A percentile compares a stretch with the other conserved stretches of the same genome.
Conservation (phyloP, 306 rosid species). For the cucumber (Cucumis sativus) region DNA sequence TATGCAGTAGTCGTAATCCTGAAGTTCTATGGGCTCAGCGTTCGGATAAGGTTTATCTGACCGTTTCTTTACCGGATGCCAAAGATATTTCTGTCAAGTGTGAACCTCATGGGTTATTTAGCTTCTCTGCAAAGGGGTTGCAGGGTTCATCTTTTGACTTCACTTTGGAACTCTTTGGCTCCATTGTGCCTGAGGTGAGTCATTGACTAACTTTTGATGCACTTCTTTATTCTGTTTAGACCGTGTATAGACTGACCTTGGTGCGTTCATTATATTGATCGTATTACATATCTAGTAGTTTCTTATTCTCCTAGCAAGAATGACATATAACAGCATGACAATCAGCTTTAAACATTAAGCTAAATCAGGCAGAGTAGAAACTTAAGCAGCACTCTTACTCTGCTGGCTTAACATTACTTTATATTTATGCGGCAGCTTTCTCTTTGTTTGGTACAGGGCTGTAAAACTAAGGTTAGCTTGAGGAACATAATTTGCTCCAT, state of each 20-base stretch:
- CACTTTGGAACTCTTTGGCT: slow-evolving; percentile 49
- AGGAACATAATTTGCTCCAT: slow-evolving; percentile 68
- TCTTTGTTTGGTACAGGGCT: slow-evolving; percentile 25
- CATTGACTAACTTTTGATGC: background rate
- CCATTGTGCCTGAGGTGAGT: slow-evolving; percentile 54
- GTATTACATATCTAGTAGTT: background rate
- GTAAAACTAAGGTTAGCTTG: slow-evolving; percentile 55
- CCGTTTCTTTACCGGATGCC: slow-evolving; percentile 78
- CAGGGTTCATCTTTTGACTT: slow-evolving; percentile 55
- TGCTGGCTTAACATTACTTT: background rate
- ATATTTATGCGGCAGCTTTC: slow-evolving; percentile 3
- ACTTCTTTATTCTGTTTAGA: background rate
- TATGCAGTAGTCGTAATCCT: slow-evolving; percentile 67
- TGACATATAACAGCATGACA: background rate
- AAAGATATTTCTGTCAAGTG: slow-evolving; percentile 60
- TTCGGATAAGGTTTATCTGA: slow-evolving; percentile 66
- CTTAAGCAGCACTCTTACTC: background rate
- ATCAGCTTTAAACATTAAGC: background rate
- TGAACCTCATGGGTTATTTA: slow-evolving; percentile 64
- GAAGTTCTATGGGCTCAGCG: slow-evolving; percentile 97
- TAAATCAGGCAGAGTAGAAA: background rate
- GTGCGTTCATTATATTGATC: background rate
- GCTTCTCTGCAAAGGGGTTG: slow-evolving; percentile 61
- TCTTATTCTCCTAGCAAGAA: background rate
- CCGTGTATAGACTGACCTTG: background rate